Base-by-base conservation (phyloP, 176 grass and related monocot genomes). In the Luzula sylvatica region DNA sequence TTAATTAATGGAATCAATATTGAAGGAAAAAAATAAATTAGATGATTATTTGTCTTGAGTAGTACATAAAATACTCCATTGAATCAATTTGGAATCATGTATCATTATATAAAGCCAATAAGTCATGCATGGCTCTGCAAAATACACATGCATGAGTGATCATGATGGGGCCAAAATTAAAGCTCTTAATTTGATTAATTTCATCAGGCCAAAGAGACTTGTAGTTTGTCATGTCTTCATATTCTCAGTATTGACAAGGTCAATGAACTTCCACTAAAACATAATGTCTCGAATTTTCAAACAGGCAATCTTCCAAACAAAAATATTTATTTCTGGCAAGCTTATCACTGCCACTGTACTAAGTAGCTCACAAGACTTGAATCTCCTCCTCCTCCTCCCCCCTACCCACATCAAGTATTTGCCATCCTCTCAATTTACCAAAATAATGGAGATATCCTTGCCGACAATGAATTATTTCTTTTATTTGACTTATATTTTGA, bases 221-320 rank as follows among this genome's bases (percentile, higher is more conserved):
- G 56, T 26, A 43, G 41, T 46, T 62, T 62, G 58, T 19, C 58
- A 62, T 62, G 22, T 62, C 4, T 19, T 40, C 45, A 26, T 47
- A 47, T 47, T 35, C n/a, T n/a, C 30, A 35, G 30, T 7, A 35
- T 7, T 35, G 9, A 35, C 30, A 35, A 35, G 30, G 30, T 35
- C 7, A 35, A 7, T 7, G 9, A 35, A 35, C 30, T 35, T 35
- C 30, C 30, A 35, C 30, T 35, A 35, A 35, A 46, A 62, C 21
- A 62, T 29, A n/a, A n/a, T 62, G 58, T 62, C 58, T 62, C 58
- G 26, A 62, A 46, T 46, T 47, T 62, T 46, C 58, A 47, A 62
- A 46, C 41, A 62, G 58, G 58, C 58, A 62, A 62, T 22, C 58
- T 62, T 62, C 58, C 58, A 62, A 62, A 47, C 22, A 15, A 62